Percentiles rank a stretch among this genome's conserved stretches.
Conservation (phyloP, 257 asterid genomes). For the Marsdenia floribunda region DNA sequence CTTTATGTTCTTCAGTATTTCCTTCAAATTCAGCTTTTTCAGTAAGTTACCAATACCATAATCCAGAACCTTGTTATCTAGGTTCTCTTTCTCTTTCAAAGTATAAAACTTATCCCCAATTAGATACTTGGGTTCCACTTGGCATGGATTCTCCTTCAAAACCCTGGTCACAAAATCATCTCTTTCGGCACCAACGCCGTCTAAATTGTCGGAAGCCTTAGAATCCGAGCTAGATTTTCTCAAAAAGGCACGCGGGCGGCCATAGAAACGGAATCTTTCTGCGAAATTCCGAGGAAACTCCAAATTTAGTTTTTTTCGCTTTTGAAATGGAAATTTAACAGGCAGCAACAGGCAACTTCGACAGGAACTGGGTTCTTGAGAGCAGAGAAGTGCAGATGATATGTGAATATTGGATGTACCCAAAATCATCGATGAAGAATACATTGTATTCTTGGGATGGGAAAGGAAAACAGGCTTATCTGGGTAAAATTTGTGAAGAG, state of each 20-base stretch:
- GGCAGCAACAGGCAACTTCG: conserved; percentile 17
- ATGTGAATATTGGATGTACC: conserved; percentile 9
- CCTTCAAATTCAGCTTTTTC: conserved; percentile 58
- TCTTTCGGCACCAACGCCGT: conserved; percentile 21
- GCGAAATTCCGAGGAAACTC: conserved; percentile 20
- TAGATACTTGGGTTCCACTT: conserved; percentile 74
- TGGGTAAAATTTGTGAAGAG: not conserved
- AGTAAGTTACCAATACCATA: conserved; percentile 38
- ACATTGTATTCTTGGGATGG: conserved; percentile 7
- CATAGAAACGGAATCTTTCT: conserved; percentile 24
- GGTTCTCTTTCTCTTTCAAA: conserved; percentile 62
- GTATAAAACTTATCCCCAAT: conserved; percentile 73
- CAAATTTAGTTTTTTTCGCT: conserved; percentile 17
- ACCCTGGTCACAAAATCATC: conserved; percentile 88
- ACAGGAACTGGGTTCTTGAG: conserved; percentile 12
- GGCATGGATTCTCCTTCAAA: conserved; percentile 90
- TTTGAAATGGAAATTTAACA: conserved; percentile 30
- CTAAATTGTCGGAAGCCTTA: conserved; percentile 28
- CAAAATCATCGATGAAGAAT: conserved; percentile 10
- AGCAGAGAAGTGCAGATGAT: conserved; percentile 18
- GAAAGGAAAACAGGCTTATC: conserved; percentile 3
- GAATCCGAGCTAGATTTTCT: conserved; percentile 42
- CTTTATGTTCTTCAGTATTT: conserved; percentile 25
- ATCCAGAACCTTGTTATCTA: conserved; percentile 42
- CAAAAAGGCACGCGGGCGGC: conserved; percentile 33